Percentiles rank a stretch among this genome's conserved stretches.
These are phyloP conservation scores for Odontarrhena argentea DNA, from an alignment of 345 rosid species.

Conservation along the genomic window DNA sequence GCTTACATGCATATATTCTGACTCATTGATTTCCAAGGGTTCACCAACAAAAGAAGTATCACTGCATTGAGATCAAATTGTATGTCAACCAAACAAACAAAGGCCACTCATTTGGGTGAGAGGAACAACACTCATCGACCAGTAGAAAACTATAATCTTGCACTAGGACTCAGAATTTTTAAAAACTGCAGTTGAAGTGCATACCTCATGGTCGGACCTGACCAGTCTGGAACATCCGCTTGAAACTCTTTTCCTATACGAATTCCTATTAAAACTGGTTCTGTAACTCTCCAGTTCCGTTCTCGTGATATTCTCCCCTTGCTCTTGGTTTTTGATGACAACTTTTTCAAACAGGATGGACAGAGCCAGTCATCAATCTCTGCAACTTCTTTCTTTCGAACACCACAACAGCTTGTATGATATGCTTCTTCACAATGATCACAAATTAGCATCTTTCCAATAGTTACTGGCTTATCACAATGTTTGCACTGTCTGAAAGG, in stretches of 20 bases:
- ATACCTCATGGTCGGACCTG: constrained; percentile 66
- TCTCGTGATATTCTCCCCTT: constrained; percentile 44
- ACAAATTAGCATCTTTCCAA: constrained; percentile 71
- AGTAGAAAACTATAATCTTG: constrained; percentile 13
- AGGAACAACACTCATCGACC: constrained; percentile 17
- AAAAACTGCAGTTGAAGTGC: constrained; percentile 28
- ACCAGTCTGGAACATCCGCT: constrained; percentile 87
- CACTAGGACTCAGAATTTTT: constrained; percentile 18
- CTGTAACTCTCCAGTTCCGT: constrained; percentile 52
- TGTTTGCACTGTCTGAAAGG: constrained; percentile 59
- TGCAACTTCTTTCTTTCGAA: constrained; percentile 53
- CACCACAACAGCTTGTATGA: constrained; percentile 76
- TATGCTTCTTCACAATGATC: constrained; percentile 84
- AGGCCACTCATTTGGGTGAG: constrained; percentile 22
- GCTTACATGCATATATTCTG: constrained; percentile 56
- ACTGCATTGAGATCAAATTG: constrained; percentile 51
- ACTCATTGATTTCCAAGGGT: constrained; percentile 48
- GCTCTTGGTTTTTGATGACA: constrained; percentile 42
- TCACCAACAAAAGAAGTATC: constrained; percentile 52
- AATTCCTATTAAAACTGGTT: constrained; percentile 53
- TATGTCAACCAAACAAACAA: constrained; percentile 24
- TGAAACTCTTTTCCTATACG: constrained; percentile 86
- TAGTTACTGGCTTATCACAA: constrained; percentile 55
- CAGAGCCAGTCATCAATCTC: constrained; percentile 78
- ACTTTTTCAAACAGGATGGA: constrained; percentile 65